Evolutionary conservation across 2,329 filamentous ascomycete genomes (phyloP), one percentile per base, ranked within the genome.

Genomic region (Sporothrix variecibatus): DNA sequence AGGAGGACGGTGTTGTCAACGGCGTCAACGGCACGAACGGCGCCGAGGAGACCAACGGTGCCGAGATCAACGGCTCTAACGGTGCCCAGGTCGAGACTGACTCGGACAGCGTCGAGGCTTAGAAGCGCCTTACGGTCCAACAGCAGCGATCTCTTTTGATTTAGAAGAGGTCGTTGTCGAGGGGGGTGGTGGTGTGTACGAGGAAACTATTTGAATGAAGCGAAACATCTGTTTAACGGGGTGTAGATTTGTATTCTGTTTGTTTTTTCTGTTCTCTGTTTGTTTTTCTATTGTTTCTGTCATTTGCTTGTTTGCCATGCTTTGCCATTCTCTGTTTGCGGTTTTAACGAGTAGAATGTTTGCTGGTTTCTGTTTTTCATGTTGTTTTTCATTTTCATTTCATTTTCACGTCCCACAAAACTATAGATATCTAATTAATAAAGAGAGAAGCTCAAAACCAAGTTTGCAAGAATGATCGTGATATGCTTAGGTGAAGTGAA

Each of bases 1-100:
- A 89, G 78, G 86, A 88, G 68, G 86, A 88, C 46, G 78, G 80
- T 58, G 80, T 76, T 53, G 80, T 76, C 40, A 84, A 77, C 62
- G 68, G 73, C 12, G 75, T 75, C 3, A 74, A 74, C 31, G 75
- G 71, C 28, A 69, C 51, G 17, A 76, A 77, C 71, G 77, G 69
- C 23, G 38, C 31, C 23, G 23, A 72, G 31, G 23, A 72, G 31
- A 64, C 31, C 60, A 12, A 64, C 31, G 38, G 60, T 23, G n/a
- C 34, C 2, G 56, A 69, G 64, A 43, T 26, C 40, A 65, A 67
- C 31, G 58, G 62, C 38, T 26, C 38, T 11, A 64, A 65, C 23
- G 62, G 62, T 38, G 62, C 68, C 2, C 68, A 58, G 34, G n/a
- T 51, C 56, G 70, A 73, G 60, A 72, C 69, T 8, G 69, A 71